Evolutionary conservation across 345 rosid species (phyloP), one percentile per base, ranked within the genome.

Genomic region (Xanthoceras sorbifolium): DNA sequence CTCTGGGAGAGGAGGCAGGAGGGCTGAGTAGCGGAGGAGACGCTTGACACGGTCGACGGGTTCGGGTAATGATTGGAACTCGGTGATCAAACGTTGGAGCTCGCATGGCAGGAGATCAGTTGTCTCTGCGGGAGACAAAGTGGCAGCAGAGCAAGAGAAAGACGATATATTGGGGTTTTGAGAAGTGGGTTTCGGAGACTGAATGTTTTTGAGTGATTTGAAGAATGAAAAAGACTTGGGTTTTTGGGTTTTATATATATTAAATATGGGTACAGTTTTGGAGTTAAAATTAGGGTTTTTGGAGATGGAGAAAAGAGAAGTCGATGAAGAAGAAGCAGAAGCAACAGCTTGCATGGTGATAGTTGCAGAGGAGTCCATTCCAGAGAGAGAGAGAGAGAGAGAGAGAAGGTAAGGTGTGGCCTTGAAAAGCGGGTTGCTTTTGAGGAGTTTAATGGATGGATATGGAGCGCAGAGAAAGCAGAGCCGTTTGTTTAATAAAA

Each of bases 1-100:
- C 17, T 85, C 91, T 11, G 86, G 86, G 48, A 94, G 84, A 4
- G 81, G 82, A 72, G 92, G 86, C 66, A 94, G 88, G 34, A 87
- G 82, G 26, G 78, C 74, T 23, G 97, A 92, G 75, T 87, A 83
- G 64, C 82, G 89, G 40, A 97, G 85, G 76, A 97, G 85, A 76
- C 94, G 90, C 81, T 89, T 91, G 46, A 94, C 87, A 32, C 96
- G 86, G 81, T 92, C 94, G 22, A 87, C 34, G 38, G 97, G 83
- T 34, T 87, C 88, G 20, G 87, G 9, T 11, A 91, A 76, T 74
- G 97, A 88, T 71, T 85, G 84, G 71, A 92, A 94, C 79, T 97
- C 97, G 66, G 86, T 22, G 65, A 90, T 80, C 70, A 97, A 64
- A 29, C 82, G 75, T 20, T 82, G 84, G 54, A 96, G 89, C 82